Conservation (phyloP, 805 yeast genomes). For the Komagataella ulmi region DNA sequence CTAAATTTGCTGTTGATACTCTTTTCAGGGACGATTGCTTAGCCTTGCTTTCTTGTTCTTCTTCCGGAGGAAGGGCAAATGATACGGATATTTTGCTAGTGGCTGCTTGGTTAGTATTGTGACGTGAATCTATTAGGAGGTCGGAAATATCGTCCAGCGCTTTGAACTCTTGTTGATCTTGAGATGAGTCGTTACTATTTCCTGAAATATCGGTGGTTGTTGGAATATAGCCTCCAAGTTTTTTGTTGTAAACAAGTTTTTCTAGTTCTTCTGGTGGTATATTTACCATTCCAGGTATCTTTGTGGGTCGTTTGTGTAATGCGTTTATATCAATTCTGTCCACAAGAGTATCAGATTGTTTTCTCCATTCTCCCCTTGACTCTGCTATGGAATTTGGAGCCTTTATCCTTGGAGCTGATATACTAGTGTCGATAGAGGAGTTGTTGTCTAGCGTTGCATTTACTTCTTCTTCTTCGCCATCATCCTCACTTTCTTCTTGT, state of each 20-base stretch:
- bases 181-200: neutral
- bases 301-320: neutral
- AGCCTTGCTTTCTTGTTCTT: neutral
- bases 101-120: neutral
- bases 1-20: constrained; percentile 1
- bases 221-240: neutral
- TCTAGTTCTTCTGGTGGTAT: neutral
- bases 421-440: neutral
- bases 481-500: neutral
- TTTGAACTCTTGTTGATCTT: constrained; percentile 2
- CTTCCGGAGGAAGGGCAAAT: neutral
- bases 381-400: neutral
- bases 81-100: neutral
- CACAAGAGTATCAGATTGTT: neutral
- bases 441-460: neutral
- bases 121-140: neutral
- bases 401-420: neutral
- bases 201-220: neutral
- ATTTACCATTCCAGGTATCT: neutral
- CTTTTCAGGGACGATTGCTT: neutral
- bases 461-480: neutral
- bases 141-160: neutral
- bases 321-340: neutral
- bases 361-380: neutral
- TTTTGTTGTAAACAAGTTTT: neutral